These are phyloP conservation scores for Aspergillus intermedius DNA, from an alignment of 2,329 filamentous ascomycete genomes.

Conservation along the genomic window DNA sequence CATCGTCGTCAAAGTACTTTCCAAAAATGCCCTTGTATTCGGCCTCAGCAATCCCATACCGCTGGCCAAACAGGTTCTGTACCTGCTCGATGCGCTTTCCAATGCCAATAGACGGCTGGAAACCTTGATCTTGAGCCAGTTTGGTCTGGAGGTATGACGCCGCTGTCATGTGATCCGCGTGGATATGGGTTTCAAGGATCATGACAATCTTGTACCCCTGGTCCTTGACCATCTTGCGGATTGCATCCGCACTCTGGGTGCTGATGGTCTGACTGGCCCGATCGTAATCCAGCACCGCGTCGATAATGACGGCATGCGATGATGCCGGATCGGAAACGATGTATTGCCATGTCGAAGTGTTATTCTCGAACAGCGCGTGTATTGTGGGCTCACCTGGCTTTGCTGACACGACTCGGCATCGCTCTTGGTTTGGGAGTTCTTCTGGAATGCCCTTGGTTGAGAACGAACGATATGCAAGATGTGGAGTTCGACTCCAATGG, in stretches of 20 bases:
- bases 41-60: constrained; percentile 42
- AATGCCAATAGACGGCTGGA: constrained; percentile 47
- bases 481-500: too few species aligned
- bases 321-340: constrained; percentile 51
- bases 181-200: constrained; percentile 55
- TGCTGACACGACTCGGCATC: not conserved
- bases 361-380: constrained; percentile 32
- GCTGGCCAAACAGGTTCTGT: constrained; percentile 46
- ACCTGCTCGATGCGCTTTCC: constrained; percentile 52
- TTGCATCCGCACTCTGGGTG: constrained; percentile 47
- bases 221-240: constrained; percentile 42
- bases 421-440: not conserved
- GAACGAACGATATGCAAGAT: not conserved
- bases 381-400: constrained; percentile 16
- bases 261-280: constrained; percentile 38
- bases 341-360: constrained; percentile 55
- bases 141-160: constrained; percentile 50
- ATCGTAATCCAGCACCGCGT: constrained; percentile 56
- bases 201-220: constrained; percentile 44
- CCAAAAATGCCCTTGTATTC: constrained; percentile 50
- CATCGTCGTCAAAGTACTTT: constrained; percentile 50
- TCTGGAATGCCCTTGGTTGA: not conserved
- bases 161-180: constrained; percentile 38
- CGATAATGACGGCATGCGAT: constrained; percentile 50
- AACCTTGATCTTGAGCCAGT: constrained; percentile 31